These are phyloP conservation scores for Paecilomyces fulvus DNA, from an alignment of 2,329 filamentous ascomycete genomes.

Conservation along the genomic window DNA sequence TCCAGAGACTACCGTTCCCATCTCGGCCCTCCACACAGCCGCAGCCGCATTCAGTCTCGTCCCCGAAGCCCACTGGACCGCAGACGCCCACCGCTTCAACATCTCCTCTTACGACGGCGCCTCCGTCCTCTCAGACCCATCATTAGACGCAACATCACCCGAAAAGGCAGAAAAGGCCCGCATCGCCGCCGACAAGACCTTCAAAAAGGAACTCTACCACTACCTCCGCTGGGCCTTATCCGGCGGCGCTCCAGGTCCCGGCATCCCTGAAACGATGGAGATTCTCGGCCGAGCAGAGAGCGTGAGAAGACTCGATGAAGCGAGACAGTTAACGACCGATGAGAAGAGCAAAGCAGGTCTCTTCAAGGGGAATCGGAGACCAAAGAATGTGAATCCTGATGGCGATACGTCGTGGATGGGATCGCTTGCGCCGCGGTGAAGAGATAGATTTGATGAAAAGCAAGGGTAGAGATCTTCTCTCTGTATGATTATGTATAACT, in stretches of 20 bases:
- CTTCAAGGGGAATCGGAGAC: not conserved
- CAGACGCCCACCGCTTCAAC: constrained; percentile 31
- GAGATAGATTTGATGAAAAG: not conserved
- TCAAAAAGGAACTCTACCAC: constrained; percentile 43
- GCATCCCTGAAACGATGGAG: constrained; percentile 45
- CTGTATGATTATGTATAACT: not conserved
- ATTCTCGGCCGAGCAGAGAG: constrained; percentile 48
- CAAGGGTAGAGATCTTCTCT: not conserved
- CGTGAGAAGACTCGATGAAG: constrained; percentile 36
- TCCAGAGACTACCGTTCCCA: constrained; percentile 14
- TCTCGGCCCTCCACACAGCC: constrained; percentile 35
- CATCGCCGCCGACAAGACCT: constrained; percentile 23
- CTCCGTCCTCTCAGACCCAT: constrained; percentile 3
- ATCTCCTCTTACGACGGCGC: constrained; percentile 27
- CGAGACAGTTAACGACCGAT: constrained; percentile 23
- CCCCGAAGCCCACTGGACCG: constrained; percentile 32
- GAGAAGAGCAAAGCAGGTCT: not conserved
- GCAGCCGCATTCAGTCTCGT: constrained; percentile 36
- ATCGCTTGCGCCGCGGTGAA: constrained; percentile 17
- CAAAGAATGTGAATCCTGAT: not conserved
- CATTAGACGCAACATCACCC: not conserved
- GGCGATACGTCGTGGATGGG: constrained; percentile 27
- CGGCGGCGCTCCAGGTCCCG: constrained; percentile 45
- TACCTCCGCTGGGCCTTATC: constrained; percentile 51
- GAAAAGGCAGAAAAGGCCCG: constrained; percentile 11